Conservation (phyloP, 2,329 filamentous ascomycete genomes). For the Thermothelomyces thermophilus region DNA sequence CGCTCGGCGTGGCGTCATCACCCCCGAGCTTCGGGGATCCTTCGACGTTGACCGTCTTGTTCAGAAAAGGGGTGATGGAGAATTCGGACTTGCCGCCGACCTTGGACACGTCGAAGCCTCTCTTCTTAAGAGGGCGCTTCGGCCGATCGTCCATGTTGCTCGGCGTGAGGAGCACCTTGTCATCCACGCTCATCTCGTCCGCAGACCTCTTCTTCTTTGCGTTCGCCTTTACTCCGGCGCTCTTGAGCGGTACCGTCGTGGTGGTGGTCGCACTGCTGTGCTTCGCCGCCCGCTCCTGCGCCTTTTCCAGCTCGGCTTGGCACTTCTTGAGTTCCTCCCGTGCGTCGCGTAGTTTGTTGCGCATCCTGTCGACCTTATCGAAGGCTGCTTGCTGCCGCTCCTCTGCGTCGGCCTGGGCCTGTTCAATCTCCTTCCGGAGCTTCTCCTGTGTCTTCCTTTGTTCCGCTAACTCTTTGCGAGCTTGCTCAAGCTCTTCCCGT, state of each 20-base stretch:
- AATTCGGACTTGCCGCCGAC: constrained; percentile 85
- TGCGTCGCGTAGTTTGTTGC: constrained; percentile 60
- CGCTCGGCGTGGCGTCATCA: constrained; percentile 17
- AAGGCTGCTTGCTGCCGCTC: constrained; percentile 59
- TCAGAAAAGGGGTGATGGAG: constrained; percentile 90
- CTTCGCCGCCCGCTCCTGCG: constrained; percentile 35
- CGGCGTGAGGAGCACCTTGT: constrained; percentile 43
- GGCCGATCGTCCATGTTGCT: constrained; percentile 32
- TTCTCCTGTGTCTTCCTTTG: constrained; percentile 44
- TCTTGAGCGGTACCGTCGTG: constrained; percentile 28
- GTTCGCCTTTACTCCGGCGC: constrained; percentile 31
- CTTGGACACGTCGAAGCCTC: constrained; percentile 49
- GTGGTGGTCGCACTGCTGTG: constrained; percentile 19
- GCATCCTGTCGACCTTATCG: constrained; percentile 62
- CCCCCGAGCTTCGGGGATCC: constrained; percentile 25
- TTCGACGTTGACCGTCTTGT: constrained; percentile 52
- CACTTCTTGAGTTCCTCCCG: constrained; percentile 67
- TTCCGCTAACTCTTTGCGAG: constrained; percentile 30
- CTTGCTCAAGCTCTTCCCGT: constrained; percentile 30
- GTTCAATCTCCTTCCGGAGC: constrained; percentile 41
- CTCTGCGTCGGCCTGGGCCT: constrained; percentile 54
- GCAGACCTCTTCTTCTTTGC: constrained; percentile 40
- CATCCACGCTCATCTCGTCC: constrained; percentile 40
- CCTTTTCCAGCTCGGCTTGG: constrained; percentile 38
- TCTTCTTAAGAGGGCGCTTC: constrained; percentile 48